Base-by-base conservation (phyloP, 179 eudicot genomes). In the Spergularia azorica region DNA sequence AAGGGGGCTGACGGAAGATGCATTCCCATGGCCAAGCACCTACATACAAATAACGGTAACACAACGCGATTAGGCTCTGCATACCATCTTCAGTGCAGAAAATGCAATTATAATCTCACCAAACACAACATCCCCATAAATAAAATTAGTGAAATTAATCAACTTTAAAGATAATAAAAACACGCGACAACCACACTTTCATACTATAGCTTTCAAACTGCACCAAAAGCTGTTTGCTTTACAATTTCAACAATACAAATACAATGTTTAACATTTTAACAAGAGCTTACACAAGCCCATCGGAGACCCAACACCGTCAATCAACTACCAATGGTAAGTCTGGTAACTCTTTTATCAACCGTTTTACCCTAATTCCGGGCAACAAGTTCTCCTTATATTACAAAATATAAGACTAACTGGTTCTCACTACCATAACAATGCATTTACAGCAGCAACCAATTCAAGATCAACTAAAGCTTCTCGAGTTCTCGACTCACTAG, bases 11-110 rank as follows among this genome's bases (percentile, higher is more conserved):
- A 85, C 78, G 78, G 85, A 80, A 66, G 95, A 86, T 38, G 91
- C 73, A 70, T 79, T 84, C 9, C 80, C 78, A 86, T 86, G 89
- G 61, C 87, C 93, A 72, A 86, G 76, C 69, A 89, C 75, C 97
- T 94, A 88, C 63, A 85, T n/a, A 72, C 32, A 46, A 59, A 26
- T 21, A 4, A 68, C 16, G 4, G 63, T 17, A 62, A 18, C 1
- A 57, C 14, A 16, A 75, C 0, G 46, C 15, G 1, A 43, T 76
- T 68, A 73, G 32, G 13, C 6, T 46, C 50, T 55, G 36, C 26
- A 36, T 13, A 57, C 10, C 59, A 60, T 21, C 3, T 41, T 57
- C 36, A 77, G 9, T 67, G 48, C 46, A 12, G 7, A 70, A 58
- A 1, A 8, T 11, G 10, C 14, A 4, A 4, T 10, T 43, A 39